Percentiles rank a stretch among this genome's conserved stretches.
Conservation (phyloP, 75 land plant species). For the Picea sitchensis region DNA sequence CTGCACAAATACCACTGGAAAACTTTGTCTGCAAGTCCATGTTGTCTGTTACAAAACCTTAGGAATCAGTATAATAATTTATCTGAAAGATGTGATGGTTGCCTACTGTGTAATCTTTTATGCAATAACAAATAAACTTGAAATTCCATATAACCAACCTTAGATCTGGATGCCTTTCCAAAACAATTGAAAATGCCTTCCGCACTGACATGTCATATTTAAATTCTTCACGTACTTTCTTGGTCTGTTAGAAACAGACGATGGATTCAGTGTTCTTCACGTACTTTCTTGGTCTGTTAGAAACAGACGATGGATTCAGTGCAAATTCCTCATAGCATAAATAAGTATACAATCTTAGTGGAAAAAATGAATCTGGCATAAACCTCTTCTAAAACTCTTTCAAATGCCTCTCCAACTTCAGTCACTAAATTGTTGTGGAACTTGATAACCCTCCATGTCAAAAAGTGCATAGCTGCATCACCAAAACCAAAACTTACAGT, state of each 20-base stretch:
- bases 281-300: slow-evolving; percentile 32
- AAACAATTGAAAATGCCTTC: slow-evolving; percentile 28
- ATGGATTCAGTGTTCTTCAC: slow-evolving; percentile 20
- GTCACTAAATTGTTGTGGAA: slow-evolving; percentile 42
- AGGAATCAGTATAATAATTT: background rate
- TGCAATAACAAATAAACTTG: background rate
- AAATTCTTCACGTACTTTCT: slow-evolving; percentile 28
- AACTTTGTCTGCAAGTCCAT: slow-evolving; percentile 38
- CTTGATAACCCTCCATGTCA: slow-evolving; percentile 48
- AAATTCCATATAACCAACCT: slow-evolving; percentile 21
- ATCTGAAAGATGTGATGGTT: background rate
- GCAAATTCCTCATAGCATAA: background rate
- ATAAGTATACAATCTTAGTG: background rate
- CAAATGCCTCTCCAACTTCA: slow-evolving; percentile 40
- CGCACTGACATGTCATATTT: slow-evolving; percentile 33
- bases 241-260: slow-evolving; percentile 18
- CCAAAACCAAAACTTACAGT: slow-evolving; percentile 1
- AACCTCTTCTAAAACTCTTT: slow-evolving; percentile 34
- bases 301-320: slow-evolving; percentile 8
- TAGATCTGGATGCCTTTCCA: slow-evolving; percentile 42
- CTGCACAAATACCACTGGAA: slow-evolving; percentile 55
- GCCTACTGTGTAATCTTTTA: background rate
- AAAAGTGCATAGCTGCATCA: slow-evolving; percentile 45
- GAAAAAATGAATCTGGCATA: background rate
- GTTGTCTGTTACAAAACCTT: slow-evolving; percentile 15